phyloP scores from a whole-genome alignment of 768 basidiomycete species.

The Lentinula aciculospora region DNA sequence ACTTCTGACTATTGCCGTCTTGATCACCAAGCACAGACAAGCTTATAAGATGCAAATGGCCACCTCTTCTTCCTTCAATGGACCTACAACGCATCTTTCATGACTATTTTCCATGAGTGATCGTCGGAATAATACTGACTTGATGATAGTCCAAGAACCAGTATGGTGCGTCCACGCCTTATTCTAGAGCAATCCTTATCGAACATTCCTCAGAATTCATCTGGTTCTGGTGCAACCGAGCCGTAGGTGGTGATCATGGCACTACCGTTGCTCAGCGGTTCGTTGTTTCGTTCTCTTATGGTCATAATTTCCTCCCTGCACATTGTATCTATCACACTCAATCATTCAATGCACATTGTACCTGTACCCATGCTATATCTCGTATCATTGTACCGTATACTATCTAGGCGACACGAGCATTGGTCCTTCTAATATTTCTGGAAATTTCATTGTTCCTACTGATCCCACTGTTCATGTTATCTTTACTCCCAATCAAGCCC shows the following conservation, averaged over 20 bases:
- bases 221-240: not conserved
- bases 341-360: not conserved
- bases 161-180: not conserved
- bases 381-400: not conserved
- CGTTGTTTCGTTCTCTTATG: not conserved
- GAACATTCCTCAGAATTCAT: too few relatives aligned
- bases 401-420: not conserved
- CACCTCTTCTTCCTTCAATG: not conserved
- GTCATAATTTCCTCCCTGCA: not conserved
- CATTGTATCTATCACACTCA: not conserved
- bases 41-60: not conserved
- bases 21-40: not conserved
- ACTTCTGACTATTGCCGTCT: not conserved
- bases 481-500: too few relatives aligned
- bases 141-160: not conserved
- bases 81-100: not conserved
- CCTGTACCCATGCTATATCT: not conserved
- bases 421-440: not conserved
- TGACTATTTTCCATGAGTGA: constrained; percentile 2
- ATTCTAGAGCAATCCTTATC: not conserved
- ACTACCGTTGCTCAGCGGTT: not conserved
- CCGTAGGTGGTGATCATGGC: constrained; percentile 3
- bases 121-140: not conserved
- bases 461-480: not conserved
- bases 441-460: not conserved